Evolutionary conservation across 2,329 filamentous ascomycete genomes (phyloP), one percentile per base, ranked within the genome.

Genomic region (Hypoxylon sp.): DNA sequence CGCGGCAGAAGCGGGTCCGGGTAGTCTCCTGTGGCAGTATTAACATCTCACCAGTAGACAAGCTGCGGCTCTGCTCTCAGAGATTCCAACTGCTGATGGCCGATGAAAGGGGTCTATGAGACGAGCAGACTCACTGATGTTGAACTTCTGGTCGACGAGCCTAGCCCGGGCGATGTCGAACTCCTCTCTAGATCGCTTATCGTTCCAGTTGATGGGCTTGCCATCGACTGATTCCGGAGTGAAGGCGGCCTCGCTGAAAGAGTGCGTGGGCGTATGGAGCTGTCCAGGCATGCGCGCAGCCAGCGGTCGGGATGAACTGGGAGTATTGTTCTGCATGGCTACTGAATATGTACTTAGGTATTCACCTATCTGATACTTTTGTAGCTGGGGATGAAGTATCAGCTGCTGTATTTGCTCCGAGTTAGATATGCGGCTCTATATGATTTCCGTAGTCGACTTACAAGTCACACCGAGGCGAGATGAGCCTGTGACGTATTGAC

Each of bases 1-100:
- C 80, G 77, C 22, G 80, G 78, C 12, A 78, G 68, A 58, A 87
- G 75, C 30, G 84, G 84, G 62, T 87, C 83, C 6, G 79, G 78
- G 53, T 82, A 84, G 36, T 81, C 78, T 55, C 73, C 75, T 76
- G 77, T 77, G 48, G 55, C n/a, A 52, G 24, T 6, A 14, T 26
- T 24, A 20, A 28, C 18, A n/a, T n/a, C 11, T 7, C 12, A 36
- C 50, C 26, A 59, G 48, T 14, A 46, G 12, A 30, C 1, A 56
- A n/a, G 28, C 36, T 0, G 8, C 11, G 16, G 18, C 4, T 11
- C 2, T n/a, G n/a, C n/a, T n/a, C n/a, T n/a, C 28, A 9, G n/a
- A 46, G 12, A 18, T 16, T 26, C 16, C n/a, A n/a, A n/a, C n/a
- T n/a, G n/a, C n/a, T 28, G 20, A 28, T 18, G 0, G 20, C 7